Percentiles rank a stretch among this genome's conserved stretches.
These are phyloP conservation scores for Umbilicaria muhlenbergii DNA, from an alignment of 495 filamentous ascomycete species.

Conservation along the genomic window DNA sequence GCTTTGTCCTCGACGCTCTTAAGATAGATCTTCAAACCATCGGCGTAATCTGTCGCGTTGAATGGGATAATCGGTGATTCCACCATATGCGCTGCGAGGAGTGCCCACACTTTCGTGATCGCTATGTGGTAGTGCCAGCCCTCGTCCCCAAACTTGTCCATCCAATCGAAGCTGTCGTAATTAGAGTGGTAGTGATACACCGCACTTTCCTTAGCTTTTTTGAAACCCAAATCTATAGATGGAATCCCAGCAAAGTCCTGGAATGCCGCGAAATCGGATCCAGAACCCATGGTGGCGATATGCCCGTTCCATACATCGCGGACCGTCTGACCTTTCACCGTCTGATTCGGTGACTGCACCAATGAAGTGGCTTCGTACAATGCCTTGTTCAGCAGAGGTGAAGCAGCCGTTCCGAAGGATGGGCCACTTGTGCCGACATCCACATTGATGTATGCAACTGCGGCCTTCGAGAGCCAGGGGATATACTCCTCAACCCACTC, in stretches of 20 bases:
- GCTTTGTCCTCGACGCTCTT: constrained; percentile 35
- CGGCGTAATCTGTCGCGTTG: constrained; percentile 32
- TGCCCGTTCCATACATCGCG: constrained; percentile 41
- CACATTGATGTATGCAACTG: constrained; percentile 60
- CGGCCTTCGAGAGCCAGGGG: constrained; percentile 62
- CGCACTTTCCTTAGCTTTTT: constrained; percentile 22
- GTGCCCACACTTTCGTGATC: constrained; percentile 39
- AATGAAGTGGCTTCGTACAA: constrained; percentile 52
- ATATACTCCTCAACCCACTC: constrained; percentile 75
- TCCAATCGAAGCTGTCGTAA: constrained; percentile 64
- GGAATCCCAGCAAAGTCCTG: constrained; percentile 58
- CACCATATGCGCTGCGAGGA: constrained; percentile 29
- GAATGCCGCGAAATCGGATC: constrained; percentile 63
- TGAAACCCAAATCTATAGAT: constrained; percentile 46
- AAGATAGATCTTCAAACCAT: constrained; percentile 31
- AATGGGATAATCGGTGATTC: constrained; percentile 32
- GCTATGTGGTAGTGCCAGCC: constrained; percentile 46
- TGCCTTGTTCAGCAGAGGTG: constrained; percentile 65
- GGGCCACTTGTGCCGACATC: constrained; percentile 45
- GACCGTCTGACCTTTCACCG: constrained; percentile 47
- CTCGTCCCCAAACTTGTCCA: constrained; percentile 51
- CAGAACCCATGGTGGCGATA: constrained; percentile 54
- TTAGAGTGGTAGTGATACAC: constrained; percentile 70
- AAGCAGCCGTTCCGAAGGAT: constrained; percentile 29
- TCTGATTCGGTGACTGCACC: constrained; percentile 66